Base-by-base conservation (phyloP, 306 rosid species). In the Mimosa pudica region DNA sequence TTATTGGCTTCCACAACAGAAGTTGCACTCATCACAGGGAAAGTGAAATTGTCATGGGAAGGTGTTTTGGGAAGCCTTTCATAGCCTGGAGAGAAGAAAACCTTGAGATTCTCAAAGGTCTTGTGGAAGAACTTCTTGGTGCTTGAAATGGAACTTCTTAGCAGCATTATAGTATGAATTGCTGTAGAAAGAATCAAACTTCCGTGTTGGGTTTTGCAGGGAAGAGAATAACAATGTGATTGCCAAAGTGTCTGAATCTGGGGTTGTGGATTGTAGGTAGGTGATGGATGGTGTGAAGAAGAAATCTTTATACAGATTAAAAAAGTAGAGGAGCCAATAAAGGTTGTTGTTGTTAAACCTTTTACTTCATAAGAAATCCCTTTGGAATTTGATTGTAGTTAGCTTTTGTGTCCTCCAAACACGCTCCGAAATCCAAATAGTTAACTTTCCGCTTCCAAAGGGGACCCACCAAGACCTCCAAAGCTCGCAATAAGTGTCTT, bases 111-210 rank as follows among this genome's bases (percentile, higher is more conserved):
- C 76, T 88, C 86, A 6, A 96, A 7, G 32, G 97, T 89, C 81
- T 84, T 93, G 41, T 82, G 87, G 76, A 96, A 87, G 88, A 96
- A 91, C 85, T 84, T 90, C 87, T 85, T 93, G 81, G 99, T 90
- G 81, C 55, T 84, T 75, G 91, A 82, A 85, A 94, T 84, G 75
- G 98, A 79, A 71, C 73, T 82, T 83, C 91, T 85, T 33, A 96
- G 85, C 86, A 88, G 35, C 99, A 96, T 92, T 48, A 11, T 48
- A 73, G 33, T 51, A 45, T 62, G 32, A 46, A 49, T 60, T 61
- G 41, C 8, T 2, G 41, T 5, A 8, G 51, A 79, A 68, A 68
- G 47, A 18, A 18, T 49, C 72, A 79, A 65, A 77, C 63, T 77
- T 66, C 45, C 67, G 44, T 79, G 79, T 79, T 60, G 71, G 86